Conservation (phyloP, 805 yeast species). For the Trichomonascus vanleenenianus region DNA sequence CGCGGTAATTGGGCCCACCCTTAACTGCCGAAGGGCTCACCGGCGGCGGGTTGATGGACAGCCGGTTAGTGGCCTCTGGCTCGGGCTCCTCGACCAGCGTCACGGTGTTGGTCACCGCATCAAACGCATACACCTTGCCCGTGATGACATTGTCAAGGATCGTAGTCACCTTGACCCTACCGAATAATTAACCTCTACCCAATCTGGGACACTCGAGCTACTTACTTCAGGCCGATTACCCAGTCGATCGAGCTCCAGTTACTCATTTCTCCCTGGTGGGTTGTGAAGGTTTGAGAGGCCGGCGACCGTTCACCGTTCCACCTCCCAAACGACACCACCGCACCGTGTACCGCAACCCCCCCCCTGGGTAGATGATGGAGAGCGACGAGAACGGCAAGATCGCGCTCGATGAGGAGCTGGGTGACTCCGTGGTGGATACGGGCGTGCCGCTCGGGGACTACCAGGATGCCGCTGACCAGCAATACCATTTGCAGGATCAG, state of each 20-base stretch:
- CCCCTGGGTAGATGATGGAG: neutral
- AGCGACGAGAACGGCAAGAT: neutral
- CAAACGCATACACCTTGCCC: slow-evolving; percentile 61
- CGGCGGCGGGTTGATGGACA: no score
- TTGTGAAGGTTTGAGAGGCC: no score
- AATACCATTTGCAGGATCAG: no score
- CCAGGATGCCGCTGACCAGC: neutral
- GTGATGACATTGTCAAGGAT: slow-evolving; percentile 46
- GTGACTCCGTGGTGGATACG: slow-evolving; percentile 2
- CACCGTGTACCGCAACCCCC: no score
- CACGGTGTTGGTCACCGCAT: slow-evolving; percentile 39
- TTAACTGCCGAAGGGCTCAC: neutral
- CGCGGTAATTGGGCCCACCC: slow-evolving; percentile 33
- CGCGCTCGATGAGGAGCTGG: neutral
- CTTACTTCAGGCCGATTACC: slow-evolving; percentile 12
- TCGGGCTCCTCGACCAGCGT: slow-evolving; percentile 26
- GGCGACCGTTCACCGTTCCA: no score
- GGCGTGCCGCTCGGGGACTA: slow-evolving; percentile 6
- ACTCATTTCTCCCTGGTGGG: neutral
- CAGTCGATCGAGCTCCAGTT: slow-evolving; percentile 12
- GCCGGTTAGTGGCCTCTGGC: slow-evolving; percentile 15
- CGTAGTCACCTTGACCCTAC: slow-evolving; percentile 49
- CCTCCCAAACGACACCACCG: no score
- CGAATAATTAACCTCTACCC: slow-evolving; percentile 15
- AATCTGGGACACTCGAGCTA: neutral